Conservation (phyloP, 495 filamentous ascomycete genomes). For the Paragyromitra xinjiangensis region DNA sequence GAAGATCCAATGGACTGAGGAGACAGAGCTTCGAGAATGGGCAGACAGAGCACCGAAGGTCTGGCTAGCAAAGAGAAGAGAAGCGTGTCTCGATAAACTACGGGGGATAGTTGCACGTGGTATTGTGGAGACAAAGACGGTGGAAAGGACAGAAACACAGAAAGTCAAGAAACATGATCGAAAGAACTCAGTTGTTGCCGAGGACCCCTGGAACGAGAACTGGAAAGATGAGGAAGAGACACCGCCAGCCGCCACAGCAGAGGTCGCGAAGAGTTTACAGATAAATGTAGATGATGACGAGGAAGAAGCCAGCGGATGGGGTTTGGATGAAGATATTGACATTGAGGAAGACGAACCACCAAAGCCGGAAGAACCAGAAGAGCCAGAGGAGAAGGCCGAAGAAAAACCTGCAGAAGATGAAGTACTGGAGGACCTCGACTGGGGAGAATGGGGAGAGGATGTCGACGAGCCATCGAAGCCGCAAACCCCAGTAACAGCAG, state of each 20-base stretch:
- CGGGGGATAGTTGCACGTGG: constrained; percentile 73
- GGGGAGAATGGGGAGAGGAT: constrained; percentile 57
- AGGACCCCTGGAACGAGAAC: constrained; percentile 61
- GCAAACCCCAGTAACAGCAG: constrained; percentile 34
- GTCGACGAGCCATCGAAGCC: constrained; percentile 45
- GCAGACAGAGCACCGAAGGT: constrained; percentile 76
- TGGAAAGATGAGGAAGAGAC: constrained; percentile 58
- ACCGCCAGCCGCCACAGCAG: constrained; percentile 16
- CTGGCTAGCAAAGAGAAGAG: constrained; percentile 86
- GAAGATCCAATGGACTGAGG: constrained; percentile 71
- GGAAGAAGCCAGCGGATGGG: constrained; percentile 70
- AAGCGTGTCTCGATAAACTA: constrained; percentile 76
- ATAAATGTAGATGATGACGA: constrained; percentile 62
- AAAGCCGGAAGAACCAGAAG: constrained; percentile 38
- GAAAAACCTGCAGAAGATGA: constrained; percentile 33
- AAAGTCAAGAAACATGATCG: constrained; percentile 74
- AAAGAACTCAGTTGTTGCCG: constrained; percentile 65
- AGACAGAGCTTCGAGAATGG: constrained; percentile 79
- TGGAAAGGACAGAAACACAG: constrained; percentile 86
- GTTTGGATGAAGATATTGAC: constrained; percentile 63
- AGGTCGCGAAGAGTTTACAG: constrained; percentile 28
- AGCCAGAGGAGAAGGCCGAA: constrained; percentile 3
- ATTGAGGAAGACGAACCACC: constrained; percentile 52
- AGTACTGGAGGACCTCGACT: constrained; percentile 55
- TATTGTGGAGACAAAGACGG: constrained; percentile 69